Evolutionary conservation across 371 early-diverging fungal species (phyloP).

Genomic region (Mortierella sp.): DNA sequence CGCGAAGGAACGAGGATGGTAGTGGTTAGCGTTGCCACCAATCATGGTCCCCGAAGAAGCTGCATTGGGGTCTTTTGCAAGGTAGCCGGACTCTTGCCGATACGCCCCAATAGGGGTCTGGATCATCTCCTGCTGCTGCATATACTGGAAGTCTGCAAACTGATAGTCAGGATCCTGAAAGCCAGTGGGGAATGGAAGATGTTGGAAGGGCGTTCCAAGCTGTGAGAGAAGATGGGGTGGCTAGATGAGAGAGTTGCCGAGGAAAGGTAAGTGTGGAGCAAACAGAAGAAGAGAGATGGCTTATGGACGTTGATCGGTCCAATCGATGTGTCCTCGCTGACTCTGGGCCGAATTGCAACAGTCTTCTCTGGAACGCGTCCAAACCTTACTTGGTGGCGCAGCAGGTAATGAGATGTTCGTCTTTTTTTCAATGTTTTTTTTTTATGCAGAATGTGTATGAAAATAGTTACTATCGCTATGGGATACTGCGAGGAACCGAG

Average conservation of each 20-base stretch:
- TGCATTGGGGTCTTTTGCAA: not conserved
- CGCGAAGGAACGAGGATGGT: slow-evolving; percentile 11
- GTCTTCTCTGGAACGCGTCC: slow-evolving; percentile 6
- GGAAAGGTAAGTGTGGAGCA: no score
- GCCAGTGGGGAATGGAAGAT: no score
- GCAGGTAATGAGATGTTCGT: not conserved
- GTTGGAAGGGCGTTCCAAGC: no score
- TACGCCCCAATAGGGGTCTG: slow-evolving; percentile 4
- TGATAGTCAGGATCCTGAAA: no score
- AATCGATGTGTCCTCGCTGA: no score
- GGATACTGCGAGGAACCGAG: no score
- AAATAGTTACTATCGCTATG: not conserved
- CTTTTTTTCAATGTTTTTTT: not conserved
- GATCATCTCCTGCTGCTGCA: slow-evolving; percentile 10
- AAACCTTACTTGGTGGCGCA: not conserved
- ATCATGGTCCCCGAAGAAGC: slow-evolving; percentile 1
- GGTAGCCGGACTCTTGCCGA: not conserved
- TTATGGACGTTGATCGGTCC: no score
- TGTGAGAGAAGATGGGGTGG: no score
- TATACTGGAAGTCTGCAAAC: no score
- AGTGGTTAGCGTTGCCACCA: not conserved
- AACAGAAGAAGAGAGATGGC: no score
- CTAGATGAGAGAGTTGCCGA: no score
- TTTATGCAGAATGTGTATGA: not conserved
- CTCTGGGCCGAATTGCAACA: slow-evolving; percentile 13